Evolutionary conservation across 192 early-diverging fungal species (phyloP).

Genomic region (Coemansia sp.): DNA sequence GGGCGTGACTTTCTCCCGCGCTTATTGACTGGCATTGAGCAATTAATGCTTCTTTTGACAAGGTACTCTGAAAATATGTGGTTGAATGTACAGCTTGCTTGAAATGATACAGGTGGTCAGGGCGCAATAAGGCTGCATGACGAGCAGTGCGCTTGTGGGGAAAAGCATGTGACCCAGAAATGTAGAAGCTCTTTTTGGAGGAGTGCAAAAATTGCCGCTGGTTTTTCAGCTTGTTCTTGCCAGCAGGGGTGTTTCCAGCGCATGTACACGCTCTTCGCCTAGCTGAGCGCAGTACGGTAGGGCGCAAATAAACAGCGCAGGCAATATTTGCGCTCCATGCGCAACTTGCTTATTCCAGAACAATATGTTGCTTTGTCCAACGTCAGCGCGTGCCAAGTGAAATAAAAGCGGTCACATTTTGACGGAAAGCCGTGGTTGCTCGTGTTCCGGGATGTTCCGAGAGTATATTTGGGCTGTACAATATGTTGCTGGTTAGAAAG

Average conservation of each 20-base stretch:
- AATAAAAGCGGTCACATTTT: conserved; percentile 2
- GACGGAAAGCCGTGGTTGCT: not conserved
- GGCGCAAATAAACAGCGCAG: not conserved
- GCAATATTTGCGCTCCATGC: not conserved
- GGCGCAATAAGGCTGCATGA: conserved; percentile 3
- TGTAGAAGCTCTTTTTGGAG: too few species aligned
- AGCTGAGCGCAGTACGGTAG: not conserved
- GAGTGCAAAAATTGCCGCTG: too few species aligned
- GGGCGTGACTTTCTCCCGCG: conserved; percentile 50
- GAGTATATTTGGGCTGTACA: not conserved
- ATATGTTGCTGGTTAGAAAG: too few species aligned
- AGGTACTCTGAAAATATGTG: not conserved
- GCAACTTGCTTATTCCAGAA: too few species aligned
- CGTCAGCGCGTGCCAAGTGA: not conserved
- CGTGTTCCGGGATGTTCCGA: not conserved
- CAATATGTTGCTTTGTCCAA: not conserved
- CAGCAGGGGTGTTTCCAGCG: not conserved
- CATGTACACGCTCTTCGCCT: not conserved
- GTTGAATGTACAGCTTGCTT: not conserved
- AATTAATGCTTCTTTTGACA: not conserved
- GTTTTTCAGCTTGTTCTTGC: too few species aligned
- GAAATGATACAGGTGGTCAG: not conserved
- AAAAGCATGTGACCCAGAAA: too few species aligned
- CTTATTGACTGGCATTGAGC: conserved; percentile 34
- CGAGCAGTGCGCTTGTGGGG: not conserved